Percentiles rank a stretch among this genome's conserved stretches.
phyloP scores from a whole-genome alignment of 768 basidiomycete species.

The Trametes meyenii region DNA sequence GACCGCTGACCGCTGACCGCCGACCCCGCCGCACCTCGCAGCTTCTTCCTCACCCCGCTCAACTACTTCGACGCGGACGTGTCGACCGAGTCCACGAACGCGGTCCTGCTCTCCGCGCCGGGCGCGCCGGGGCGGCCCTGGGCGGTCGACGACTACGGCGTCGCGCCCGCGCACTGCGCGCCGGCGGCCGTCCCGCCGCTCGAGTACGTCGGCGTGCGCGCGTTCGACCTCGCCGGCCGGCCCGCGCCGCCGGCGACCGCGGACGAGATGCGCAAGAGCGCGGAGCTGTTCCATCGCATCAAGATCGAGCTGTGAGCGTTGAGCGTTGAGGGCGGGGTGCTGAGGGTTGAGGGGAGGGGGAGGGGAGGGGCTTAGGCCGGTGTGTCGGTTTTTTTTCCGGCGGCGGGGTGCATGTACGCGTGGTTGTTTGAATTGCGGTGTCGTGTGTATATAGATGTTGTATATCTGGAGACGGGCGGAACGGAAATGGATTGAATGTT shows the following conservation, averaged over 20 bases:
- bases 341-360: no score
- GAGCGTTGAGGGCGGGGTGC: neutral
- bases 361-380: no score
- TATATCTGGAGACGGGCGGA: no score
- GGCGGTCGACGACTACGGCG: constrained; percentile 55
- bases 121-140: constrained; percentile 41
- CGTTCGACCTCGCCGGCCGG: constrained; percentile 41
- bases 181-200: constrained; percentile 43
- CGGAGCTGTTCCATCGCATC: constrained; percentile 38
- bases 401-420: no score
- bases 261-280: constrained; percentile 44
- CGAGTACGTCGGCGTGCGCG: constrained; percentile 39
- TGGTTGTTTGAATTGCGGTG: no score
- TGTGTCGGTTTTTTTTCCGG: no score
- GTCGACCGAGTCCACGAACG: constrained; percentile 58
- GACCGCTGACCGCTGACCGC: neutral
- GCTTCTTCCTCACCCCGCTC: constrained; percentile 61
- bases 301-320: constrained; percentile 29
- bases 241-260: constrained; percentile 32
- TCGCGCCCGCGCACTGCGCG: constrained; percentile 45
- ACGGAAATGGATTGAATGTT: no score
- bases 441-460: no score
- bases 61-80: constrained; percentile 69
- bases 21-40: constrained; percentile 22
- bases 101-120: constrained; percentile 50